Evolutionary conservation across 139 green algal species (phyloP), one percentile per base, ranked within the genome.

Genomic region (Coelastrella sp.): DNA sequence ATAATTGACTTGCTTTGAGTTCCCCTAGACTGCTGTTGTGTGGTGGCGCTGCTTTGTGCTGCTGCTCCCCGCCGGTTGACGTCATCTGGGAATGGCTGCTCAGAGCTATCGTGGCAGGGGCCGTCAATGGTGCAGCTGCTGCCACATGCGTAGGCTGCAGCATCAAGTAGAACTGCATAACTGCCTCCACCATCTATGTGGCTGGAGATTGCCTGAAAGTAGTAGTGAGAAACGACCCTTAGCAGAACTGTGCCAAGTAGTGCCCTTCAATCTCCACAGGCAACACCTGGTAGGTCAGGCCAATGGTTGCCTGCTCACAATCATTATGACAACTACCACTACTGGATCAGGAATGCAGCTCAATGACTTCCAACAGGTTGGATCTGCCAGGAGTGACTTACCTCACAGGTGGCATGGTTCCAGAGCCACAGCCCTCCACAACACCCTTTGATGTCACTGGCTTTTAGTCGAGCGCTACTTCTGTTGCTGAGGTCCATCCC

Each of bases 121-220:
- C 75, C 75, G n/a, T 82, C 75, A 19, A 82, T 43, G 35, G 27
- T 71, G 75, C 35, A 59, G 53, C 75, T 82, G 51, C 75, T 71
- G 53, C 75, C 75, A 30, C 75, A 41, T 2, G 75, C 75, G 0
- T 71, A 82, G 17, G 75, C 75, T 53, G 69, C 19, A 19, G 34
- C 13, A 38, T 82, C 75, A 11, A 82, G 75, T 25, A 82, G 75
- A 34, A 82, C 75, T 15, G 75, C 75, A 27, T 71, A 82, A 53
- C 53, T 82, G 27, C 50, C 15, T 51, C 75, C 75, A 4, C 75
- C 75, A 9, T 40, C 62, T 27, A 82, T 72, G 35, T 82, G 48
- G 35, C 75, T 71, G 34, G 53, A 37, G 1, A 82, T 38, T 6
- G 75, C 75, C 75, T 82, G 75, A 34, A 71, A 48, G 2, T 30